A percentile compares a stretch with the other conserved stretches of the same genome.
Conservation (phyloP, 2,329 filamentous ascomycete genomes). For the Hymenoscyphus infarciens region DNA sequence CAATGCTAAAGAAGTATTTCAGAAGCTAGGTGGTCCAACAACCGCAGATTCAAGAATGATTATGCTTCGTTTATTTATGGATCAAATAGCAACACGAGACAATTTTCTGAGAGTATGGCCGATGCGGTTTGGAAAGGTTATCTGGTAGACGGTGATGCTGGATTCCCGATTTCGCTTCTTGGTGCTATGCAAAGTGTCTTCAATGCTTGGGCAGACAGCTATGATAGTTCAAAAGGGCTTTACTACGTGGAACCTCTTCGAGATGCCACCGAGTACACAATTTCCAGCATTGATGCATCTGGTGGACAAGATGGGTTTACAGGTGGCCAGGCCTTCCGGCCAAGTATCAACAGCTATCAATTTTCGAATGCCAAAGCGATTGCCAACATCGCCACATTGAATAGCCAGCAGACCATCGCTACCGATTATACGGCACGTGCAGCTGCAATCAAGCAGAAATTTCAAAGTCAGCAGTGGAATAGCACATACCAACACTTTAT, state of each 20-base stretch:
- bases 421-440: not conserved
- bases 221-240: not conserved
- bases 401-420: not conserved
- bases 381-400: not conserved
- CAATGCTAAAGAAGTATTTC: not conserved
- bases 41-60: not conserved
- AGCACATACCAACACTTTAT: not conserved
- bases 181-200: not conserved
- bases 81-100: not conserved
- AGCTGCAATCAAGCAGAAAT: not conserved
- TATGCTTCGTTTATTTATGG: not conserved
- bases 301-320: not conserved
- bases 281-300: not conserved
- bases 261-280: not conserved
- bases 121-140: slow-evolving; percentile 1
- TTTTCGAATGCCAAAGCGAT: not conserved
- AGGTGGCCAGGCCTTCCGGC: not conserved
- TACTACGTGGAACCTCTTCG: not conserved
- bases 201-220: not conserved
- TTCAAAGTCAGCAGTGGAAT: not conserved
- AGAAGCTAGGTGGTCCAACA: not conserved
- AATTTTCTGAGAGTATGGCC: slow-evolving; percentile 1
- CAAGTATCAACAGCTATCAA: slow-evolving; percentile 1
- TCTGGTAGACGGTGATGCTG: not conserved
- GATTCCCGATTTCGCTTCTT: not conserved